Evolutionary conservation across 371 early-diverging fungal species (phyloP), one percentile per base, ranked within the genome.

Genomic region (Aphelidium insulamus): DNA sequence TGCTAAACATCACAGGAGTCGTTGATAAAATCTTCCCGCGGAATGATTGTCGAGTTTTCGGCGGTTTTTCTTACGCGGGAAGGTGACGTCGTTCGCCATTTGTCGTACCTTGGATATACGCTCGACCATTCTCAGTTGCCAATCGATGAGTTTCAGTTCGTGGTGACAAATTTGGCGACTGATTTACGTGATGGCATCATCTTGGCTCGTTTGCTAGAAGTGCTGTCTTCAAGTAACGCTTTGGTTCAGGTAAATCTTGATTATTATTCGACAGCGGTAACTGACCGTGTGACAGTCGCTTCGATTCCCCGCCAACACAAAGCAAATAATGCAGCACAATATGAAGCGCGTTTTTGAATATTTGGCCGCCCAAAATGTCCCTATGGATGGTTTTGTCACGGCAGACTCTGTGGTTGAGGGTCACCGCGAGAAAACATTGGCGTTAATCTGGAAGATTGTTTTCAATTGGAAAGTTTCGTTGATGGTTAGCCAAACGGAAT

Each of bases 401-500:
- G 29, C 54, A 22, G 33, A 42, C 8, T 49, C 49, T 19, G 43
- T 53, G 20, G 54, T 47, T 2, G 42, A 50, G 19, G 54, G 54
- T 5, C 44, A 53, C 15, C 50, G 54, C 6, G 48, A 53, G 30
- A 53, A 53, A 36, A 53, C 50, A 2, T 46, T 53, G 34, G 54
- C 47, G 2, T 35, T 53, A 7, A 26, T 53, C 3, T 54, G 54
- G 54, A 47, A 43, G 17, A 25, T 54, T 26, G 43, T 50, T 25
- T 33, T 46, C 27, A 41, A 45, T 14, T 53, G 54, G 54, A 44
- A 47, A 21, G 41, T 53, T 4, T 34, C 50, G 11, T 44, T 39
- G 2, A 30, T 52, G 12, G 28, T 52, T 16, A 46, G 49, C 21
- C 37, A 44, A 4, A 21, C 9, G 11, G 38, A 39, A 2, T 44